A percentile compares a stretch with the other conserved stretches of the same genome.
Evolutionary conservation across 345 rosid genomes (phyloP).

Genomic region (Brassica juncea): DNA sequence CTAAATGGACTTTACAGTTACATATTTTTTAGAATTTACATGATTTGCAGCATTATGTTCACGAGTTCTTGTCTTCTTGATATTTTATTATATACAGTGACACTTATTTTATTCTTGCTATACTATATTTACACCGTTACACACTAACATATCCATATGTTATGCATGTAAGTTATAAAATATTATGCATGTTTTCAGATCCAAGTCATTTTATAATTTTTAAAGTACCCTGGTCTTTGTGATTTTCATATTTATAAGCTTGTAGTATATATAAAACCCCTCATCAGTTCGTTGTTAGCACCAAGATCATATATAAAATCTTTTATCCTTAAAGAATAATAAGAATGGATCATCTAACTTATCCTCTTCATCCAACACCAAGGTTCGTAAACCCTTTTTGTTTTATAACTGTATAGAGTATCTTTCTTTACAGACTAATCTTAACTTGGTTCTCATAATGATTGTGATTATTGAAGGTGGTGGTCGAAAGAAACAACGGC

Average conservation of each 20-base stretch:
- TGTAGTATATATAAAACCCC: neutral
- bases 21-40: neutral
- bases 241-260: neutral
- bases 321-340: neutral
- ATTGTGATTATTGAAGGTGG: slow-evolving; percentile 51
- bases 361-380: slow-evolving; percentile 15
- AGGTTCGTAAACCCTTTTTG: slow-evolving; percentile 8
- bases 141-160: slow-evolving; percentile 17
- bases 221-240: neutral
- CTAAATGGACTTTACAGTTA: slow-evolving; percentile 2
- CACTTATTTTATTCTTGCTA: neutral
- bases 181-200: slow-evolving; percentile 13
- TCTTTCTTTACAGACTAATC: neutral
- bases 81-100: neutral
- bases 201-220: slow-evolving; percentile 17
- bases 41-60: neutral
- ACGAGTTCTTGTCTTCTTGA: slow-evolving; percentile 20
- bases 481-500: slow-evolving; percentile 72
- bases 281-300: slow-evolving; percentile 5
- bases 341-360: slow-evolving; percentile 21
- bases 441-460: neutral
- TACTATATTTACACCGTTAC: neutral
- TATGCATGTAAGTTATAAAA: neutral
- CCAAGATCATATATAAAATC: slow-evolving; percentile 7
- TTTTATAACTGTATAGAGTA: neutral